Conservation (phyloP, 768 basidiomycete genomes). For the Boletus rufocinnamomeus region DNA sequence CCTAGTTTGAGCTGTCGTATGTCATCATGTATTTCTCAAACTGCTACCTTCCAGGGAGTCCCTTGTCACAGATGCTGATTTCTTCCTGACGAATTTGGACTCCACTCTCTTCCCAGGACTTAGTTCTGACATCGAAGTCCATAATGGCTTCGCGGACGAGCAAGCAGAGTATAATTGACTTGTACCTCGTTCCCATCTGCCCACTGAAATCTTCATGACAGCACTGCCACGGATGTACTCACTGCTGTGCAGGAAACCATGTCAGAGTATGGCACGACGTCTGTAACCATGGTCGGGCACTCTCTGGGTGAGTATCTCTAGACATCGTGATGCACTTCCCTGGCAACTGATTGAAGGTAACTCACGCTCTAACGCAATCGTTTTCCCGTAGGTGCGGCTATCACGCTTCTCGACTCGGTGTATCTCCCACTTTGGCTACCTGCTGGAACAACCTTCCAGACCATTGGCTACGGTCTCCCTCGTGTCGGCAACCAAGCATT, state of each 20-base stretch:
- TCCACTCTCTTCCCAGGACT: constrained; percentile 53
- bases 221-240: constrained; percentile 43
- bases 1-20: not conserved
- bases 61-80: constrained; percentile 44
- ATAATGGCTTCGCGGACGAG: constrained; percentile 47
- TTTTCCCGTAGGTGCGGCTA: constrained; percentile 34
- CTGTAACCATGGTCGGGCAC: constrained; percentile 49
- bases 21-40: not conserved
- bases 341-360: not conserved
- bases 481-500: constrained; percentile 60
- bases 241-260: constrained; percentile 47
- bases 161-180: constrained; percentile 43
- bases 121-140: constrained; percentile 41
- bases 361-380: not conserved
- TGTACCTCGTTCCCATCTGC: not conserved
- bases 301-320: constrained; percentile 36
- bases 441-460: constrained; percentile 32
- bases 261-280: constrained; percentile 34
- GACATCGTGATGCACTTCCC: not conserved
- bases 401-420: constrained; percentile 41
- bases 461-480: constrained; percentile 39
- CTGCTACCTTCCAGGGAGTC: constrained; percentile 30
- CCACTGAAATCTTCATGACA: constrained; percentile 13
- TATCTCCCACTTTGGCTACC: constrained; percentile 44
- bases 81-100: constrained; percentile 38